Evolutionary conservation across 495 filamentous ascomycete species (phyloP).

Genomic region (Hypoxylon subgilvum): DNA sequence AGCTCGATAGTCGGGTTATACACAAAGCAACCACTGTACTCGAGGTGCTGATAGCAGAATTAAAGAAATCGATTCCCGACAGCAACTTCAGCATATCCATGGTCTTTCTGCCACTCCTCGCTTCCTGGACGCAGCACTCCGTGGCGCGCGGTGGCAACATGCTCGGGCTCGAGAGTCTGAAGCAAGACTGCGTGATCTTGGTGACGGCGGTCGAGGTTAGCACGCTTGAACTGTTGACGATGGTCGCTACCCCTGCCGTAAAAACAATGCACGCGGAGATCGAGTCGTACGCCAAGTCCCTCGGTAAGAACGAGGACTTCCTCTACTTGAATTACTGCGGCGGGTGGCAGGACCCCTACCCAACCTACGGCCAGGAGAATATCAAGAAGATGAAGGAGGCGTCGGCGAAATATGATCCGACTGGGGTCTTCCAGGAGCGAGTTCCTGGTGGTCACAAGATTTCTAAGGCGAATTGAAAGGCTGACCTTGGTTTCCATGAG

Average conservation of each 20-base stretch:
- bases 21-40: slow-evolving; percentile 26
- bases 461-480: slow-evolving; percentile 17
- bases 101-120: slow-evolving; percentile 57
- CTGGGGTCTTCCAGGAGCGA: slow-evolving; percentile 53
- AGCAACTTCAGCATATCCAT: slow-evolving; percentile 49
- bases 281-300: slow-evolving; percentile 10
- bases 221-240: slow-evolving; percentile 21
- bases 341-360: slow-evolving; percentile 50
- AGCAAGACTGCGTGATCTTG: slow-evolving; percentile 41
- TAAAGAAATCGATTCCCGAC: slow-evolving; percentile 31
- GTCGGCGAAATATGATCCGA: slow-evolving; percentile 56
- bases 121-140: slow-evolving; percentile 48
- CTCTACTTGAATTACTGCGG: slow-evolving; percentile 52
- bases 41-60: slow-evolving; percentile 28
- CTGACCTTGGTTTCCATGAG: not conserved
- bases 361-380: slow-evolving; percentile 55
- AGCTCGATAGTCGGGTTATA: slow-evolving; percentile 37
- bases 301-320: slow-evolving; percentile 15
- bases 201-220: slow-evolving; percentile 18
- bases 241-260: not conserved
- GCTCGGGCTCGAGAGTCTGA: slow-evolving; percentile 53
- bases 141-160: slow-evolving; percentile 59
- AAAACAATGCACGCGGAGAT: slow-evolving; percentile 12
- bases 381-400: slow-evolving; percentile 45
- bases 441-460: slow-evolving; percentile 43